These are phyloP conservation scores for Fusarium redolens DNA, from an alignment of 2,329 filamentous ascomycete genomes.

Conservation along the genomic window DNA sequence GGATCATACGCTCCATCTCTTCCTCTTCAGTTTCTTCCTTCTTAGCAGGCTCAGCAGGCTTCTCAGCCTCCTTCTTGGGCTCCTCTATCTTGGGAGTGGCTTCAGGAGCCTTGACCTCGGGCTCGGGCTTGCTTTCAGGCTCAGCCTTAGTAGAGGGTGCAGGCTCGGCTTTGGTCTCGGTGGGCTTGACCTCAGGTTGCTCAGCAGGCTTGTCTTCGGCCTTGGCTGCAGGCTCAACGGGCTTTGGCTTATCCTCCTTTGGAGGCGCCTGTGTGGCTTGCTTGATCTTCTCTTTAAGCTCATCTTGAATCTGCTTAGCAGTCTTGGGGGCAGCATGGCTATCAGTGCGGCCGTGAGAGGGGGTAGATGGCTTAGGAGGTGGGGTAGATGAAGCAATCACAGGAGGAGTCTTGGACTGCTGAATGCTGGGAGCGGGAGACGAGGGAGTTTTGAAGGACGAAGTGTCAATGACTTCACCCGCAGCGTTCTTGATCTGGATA, in stretches of 20 bases:
- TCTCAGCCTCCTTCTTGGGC: conserved; percentile 42
- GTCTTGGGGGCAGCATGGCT: conserved; percentile 76
- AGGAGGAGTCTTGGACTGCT: conserved; percentile 72
- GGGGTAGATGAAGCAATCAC: conserved; percentile 82
- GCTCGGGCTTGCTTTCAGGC: conserved; percentile 41
- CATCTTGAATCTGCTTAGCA: conserved; percentile 82
- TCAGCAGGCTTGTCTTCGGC: conserved; percentile 51
- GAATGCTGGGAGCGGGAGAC: conserved; percentile 66
- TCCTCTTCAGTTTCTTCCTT: conserved; percentile 61
- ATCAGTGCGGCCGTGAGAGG: conserved; percentile 77
- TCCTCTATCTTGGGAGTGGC: conserved; percentile 41
- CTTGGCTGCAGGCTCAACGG: conserved; percentile 29
- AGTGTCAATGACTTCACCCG: conserved; percentile 80
- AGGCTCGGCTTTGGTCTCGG: conserved; percentile 34
- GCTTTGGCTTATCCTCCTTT: conserved; percentile 47
- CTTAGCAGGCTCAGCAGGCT: conserved; percentile 46
- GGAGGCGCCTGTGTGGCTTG: conserved; percentile 61
- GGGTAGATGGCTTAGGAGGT: conserved; percentile 78
- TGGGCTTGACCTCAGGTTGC: conserved; percentile 14
- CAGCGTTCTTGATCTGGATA: conserved; percentile 85
- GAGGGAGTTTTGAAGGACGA: conserved; percentile 69
- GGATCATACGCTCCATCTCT: conserved; percentile 69
- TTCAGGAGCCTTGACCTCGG: conserved; percentile 47
- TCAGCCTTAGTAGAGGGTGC: conserved; percentile 30
- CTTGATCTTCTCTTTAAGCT: conserved; percentile 84